Conservation (phyloP, 345 rosid genomes). For the Cardiospermum halicacabum region DNA sequence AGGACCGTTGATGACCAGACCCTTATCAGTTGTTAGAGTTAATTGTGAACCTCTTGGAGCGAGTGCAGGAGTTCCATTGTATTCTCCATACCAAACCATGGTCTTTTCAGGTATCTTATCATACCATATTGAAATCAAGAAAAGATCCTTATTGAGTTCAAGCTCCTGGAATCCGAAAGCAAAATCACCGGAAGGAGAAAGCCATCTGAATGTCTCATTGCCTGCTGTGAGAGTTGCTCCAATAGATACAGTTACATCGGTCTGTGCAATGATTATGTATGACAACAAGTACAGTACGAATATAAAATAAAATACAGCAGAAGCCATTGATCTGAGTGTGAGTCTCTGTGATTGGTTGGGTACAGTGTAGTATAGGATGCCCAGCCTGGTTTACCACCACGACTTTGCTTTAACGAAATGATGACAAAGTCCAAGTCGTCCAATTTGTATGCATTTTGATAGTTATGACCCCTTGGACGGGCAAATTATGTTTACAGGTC, state of each 20-base stretch:
- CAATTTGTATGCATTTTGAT: too few relatives aligned
- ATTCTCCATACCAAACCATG: slow-evolving; percentile 17
- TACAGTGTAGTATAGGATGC: too few relatives aligned
- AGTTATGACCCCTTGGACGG: too few relatives aligned
- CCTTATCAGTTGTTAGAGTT: slow-evolving; percentile 19
- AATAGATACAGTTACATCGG: background rate
- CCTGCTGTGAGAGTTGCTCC: slow-evolving; percentile 7
- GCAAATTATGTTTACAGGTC: too few relatives aligned
- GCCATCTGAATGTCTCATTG: slow-evolving; percentile 9
- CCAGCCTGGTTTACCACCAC: too few relatives aligned
- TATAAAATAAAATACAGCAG: background rate
- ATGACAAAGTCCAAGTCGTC: too few relatives aligned
- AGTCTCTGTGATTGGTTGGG: too few relatives aligned
- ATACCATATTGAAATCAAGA: slow-evolving; percentile 30
- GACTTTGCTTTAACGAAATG: too few relatives aligned
- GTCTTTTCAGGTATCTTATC: slow-evolving; percentile 21
- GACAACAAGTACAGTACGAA: background rate
- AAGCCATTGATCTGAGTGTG: too few relatives aligned
- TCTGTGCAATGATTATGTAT: background rate
- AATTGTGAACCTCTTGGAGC: slow-evolving; percentile 19
- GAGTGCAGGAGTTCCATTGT: background rate
- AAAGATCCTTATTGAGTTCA: background rate
- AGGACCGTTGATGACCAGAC: slow-evolving; percentile 16
- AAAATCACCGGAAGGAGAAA: slow-evolving; percentile 29
- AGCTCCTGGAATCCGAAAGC: slow-evolving; percentile 26